Evolutionary conservation across 2,329 filamentous ascomycete species (phyloP), one percentile per base, ranked within the genome.

Genomic region (Calcarisporium arbuscula): DNA sequence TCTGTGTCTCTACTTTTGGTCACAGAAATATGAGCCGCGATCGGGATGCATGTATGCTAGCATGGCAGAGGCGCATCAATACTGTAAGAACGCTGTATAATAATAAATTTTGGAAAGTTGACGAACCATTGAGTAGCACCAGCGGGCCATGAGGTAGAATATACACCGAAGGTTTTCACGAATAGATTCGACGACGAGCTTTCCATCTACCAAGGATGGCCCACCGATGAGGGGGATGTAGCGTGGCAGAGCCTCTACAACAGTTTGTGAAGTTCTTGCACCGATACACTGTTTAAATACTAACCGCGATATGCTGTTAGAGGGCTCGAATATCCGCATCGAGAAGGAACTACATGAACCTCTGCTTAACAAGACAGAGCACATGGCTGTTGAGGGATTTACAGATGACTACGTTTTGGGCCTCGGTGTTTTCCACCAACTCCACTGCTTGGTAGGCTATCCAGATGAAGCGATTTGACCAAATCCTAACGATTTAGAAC

Each of bases 351-450:
- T 31, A 8, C 34, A 36, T 4, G 2, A 8, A 5, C 19, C 26
- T 16, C 35, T 41, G 3, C 11, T 35, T 11, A 32, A 41, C 28
- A 19, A 19, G 12, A 30, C 35, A 8, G 34, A 37, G 28, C 31
- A 32, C 5, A 19, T 34, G 12, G 23, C 38, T 6, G 7, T 33
- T 2, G 5, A 7, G 5, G 35, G 35, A 14, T 11, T 23, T n/a
- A 32, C 37, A 32, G n/a, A 29, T 3, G 38, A 41, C 19, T 38
- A 41, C 20, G 8, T 38, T 4, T 18, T 41, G 10, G 31, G 38
- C 10, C 35, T 41, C 8, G 39, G 36, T 14, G 35, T 41, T 6
- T 41, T 41, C 17, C 35, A 41, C 18, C 31, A 41, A 11, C 11
- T 41, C 5, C 32, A 38, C n/a, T 41, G 39, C 18, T 26, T 41